phyloP scores from a whole-genome alignment of 495 filamentous ascomycete species.

The Rusavskia elegans region DNA sequence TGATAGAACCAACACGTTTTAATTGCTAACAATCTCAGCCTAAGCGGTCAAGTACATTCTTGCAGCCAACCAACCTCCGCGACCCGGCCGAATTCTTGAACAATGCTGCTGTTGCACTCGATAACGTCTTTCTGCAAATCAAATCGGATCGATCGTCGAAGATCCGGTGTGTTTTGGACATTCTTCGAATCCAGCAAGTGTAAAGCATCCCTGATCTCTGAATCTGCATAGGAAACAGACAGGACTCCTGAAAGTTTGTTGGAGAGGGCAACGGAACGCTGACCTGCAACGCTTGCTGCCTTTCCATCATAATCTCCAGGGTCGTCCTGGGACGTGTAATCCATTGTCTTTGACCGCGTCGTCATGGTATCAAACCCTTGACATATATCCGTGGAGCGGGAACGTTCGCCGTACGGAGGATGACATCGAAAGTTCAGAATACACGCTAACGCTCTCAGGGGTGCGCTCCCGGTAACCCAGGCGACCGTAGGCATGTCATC shows the following conservation, averaged over 20 bases:
- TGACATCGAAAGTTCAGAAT: no score
- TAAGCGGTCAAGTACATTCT: not conserved
- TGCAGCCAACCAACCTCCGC: slow-evolving; percentile 48
- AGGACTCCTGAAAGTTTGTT: slow-evolving; percentile 69
- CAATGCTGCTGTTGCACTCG: slow-evolving; percentile 80
- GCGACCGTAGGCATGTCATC: no score
- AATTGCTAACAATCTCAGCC: slow-evolving; percentile 49
- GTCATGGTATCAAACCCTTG: no score
- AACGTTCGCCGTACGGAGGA: no score
- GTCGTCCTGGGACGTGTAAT: not conserved
- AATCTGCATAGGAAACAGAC: slow-evolving; percentile 82
- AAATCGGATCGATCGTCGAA: slow-evolving; percentile 60
- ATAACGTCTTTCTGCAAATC: slow-evolving; percentile 89
- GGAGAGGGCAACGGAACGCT: slow-evolving; percentile 42
- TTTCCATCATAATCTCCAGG: slow-evolving; percentile 4
- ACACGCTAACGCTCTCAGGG: no score
- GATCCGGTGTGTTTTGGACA: slow-evolving; percentile 61
- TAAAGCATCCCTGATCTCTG: slow-evolving; percentile 79
- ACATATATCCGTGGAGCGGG: no score
- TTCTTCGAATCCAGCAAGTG: slow-evolving; percentile 55
- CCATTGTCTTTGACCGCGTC: no score
- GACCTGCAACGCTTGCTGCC: not conserved
- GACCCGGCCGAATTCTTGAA: slow-evolving; percentile 79
- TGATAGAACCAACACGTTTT: slow-evolving; percentile 63
- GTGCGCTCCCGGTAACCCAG: no score